A percentile compares a stretch with the other conserved stretches of the same genome.
phyloP scores from a whole-genome alignment of 129 eudicot species.

The Gnaphalium uliginosum region DNA sequence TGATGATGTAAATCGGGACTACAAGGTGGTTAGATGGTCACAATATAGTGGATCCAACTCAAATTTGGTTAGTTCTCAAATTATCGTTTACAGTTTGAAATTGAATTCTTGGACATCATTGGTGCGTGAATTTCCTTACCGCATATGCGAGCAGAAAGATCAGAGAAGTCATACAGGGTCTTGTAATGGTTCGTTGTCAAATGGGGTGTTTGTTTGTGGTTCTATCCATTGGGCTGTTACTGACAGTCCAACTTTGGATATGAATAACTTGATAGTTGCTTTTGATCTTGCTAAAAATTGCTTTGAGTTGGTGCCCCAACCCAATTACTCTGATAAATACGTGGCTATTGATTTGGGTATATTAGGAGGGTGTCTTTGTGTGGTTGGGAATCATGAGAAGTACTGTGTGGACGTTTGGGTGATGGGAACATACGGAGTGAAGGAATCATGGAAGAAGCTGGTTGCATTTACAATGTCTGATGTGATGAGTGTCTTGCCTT shows the following conservation, averaged over 20 bases:
- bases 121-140: background rate
- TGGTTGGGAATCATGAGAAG: slow-evolving; percentile 7
- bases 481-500: background rate
- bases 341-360: slow-evolving; percentile 8
- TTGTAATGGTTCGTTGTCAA: background rate
- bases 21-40: background rate
- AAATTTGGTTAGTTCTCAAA: background rate
- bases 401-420: slow-evolving; percentile 13
- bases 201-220: background rate
- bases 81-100: background rate
- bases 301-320: slow-evolving; percentile 22
- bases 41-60: background rate
- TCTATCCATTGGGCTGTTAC: background rate
- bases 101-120: background rate
- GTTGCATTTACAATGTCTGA: background rate
- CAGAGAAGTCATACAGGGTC: background rate
- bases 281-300: slow-evolving; percentile 13
- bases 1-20: background rate
- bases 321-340: slow-evolving; percentile 4
- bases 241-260: background rate
- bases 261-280: slow-evolving; percentile 18
- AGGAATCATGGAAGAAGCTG: background rate
- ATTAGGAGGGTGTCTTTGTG: slow-evolving; percentile 25
- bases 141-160: background rate
- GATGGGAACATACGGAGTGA: background rate